Conservation (phyloP, 805 yeast species). For the Suhomyces sp. region DNA sequence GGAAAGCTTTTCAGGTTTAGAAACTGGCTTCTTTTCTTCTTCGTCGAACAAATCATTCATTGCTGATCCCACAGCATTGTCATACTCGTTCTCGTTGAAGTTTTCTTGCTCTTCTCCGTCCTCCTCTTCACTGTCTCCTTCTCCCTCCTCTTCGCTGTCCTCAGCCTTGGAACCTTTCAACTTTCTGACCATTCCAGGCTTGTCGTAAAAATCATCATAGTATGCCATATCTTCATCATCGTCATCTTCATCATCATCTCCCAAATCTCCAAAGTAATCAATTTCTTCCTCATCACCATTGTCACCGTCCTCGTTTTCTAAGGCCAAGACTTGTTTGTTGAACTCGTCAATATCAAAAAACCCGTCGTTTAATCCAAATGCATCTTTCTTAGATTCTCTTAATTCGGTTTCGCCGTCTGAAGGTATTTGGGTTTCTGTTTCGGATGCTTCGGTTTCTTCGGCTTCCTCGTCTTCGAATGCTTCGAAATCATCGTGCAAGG, state of each 20-base stretch:
- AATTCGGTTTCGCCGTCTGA: conserved; percentile 8
- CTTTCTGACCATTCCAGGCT: conserved; percentile 25
- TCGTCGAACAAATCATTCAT: conserved; percentile 58
- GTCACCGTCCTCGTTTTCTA: conserved; percentile 46
- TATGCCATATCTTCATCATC: conserved; percentile 47
- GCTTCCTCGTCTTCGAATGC: conserved; percentile 10
- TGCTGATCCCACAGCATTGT: conserved; percentile 57
- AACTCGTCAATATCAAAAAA: conserved; percentile 84
- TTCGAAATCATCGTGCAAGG: conserved; percentile 14
- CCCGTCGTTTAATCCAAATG: conserved; percentile 72
- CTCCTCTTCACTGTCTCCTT: conserved; percentile 38
- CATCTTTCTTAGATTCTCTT: conserved; percentile 37
- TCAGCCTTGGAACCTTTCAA: conserved; percentile 13
- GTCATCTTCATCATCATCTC: conserved; percentile 43
- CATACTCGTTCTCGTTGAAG: conserved; percentile 60
- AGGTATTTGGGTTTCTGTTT: conserved; percentile 13
- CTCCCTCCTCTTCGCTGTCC: conserved; percentile 3
- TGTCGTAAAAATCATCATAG: conserved; percentile 66
- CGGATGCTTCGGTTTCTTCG: conserved; percentile 13
- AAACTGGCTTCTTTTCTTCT: conserved; percentile 13
- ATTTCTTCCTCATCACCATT: conserved; percentile 51
- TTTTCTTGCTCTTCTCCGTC: conserved; percentile 21
- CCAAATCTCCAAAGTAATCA: conserved; percentile 40
- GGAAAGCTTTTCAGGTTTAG: conserved; percentile 44
- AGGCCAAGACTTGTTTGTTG: conserved; percentile 67